Evolutionary conservation across 352 stramenopile genomes (phyloP).

Genomic region (Pythium graminicola): DNA sequence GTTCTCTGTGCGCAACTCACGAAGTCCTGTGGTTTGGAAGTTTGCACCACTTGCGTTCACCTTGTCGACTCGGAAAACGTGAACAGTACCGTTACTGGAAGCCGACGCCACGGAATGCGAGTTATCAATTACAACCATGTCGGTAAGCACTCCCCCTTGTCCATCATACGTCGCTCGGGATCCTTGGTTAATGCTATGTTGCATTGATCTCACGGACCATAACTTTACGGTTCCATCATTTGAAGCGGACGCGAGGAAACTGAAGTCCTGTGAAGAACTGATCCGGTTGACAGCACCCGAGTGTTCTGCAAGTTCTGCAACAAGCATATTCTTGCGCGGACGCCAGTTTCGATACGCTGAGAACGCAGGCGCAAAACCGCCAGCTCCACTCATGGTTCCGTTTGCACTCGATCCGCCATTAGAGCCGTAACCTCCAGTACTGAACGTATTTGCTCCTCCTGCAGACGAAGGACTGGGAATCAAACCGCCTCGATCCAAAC

Average conservation of each 20-base stretch:
- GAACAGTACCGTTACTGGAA: conserved; percentile 86
- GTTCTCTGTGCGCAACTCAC: conserved; percentile 71
- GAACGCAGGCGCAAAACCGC: conserved; percentile 33
- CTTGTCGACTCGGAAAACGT: conserved; percentile 96
- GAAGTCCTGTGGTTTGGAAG: conserved; percentile 60
- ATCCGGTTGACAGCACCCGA: conserved; percentile 90
- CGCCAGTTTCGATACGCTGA: conserved; percentile 73
- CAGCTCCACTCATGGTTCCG: conserved; percentile 22
- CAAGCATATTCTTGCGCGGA: conserved; percentile 74
- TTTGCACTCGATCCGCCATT: conserved; percentile 9
- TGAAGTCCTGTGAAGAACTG: conserved; percentile 91
- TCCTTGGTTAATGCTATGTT: conserved; percentile 91
- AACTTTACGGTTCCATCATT: conserved; percentile 95
- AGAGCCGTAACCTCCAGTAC: conserved; percentile 3
- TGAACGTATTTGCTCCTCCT: neutral
- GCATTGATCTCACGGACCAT: conserved; percentile 91
- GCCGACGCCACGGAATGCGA: conserved; percentile 92
- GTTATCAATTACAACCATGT: conserved; percentile 95
- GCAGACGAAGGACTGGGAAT: conserved; percentile 9
- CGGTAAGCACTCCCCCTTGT: conserved; percentile 87
- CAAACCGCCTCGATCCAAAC: conserved; percentile 16
- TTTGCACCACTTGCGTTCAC: conserved; percentile 59
- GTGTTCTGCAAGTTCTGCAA: conserved; percentile 89
- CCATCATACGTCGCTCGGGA: conserved; percentile 92
- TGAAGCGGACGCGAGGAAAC: conserved; percentile 94